Conservation (phyloP, 2,329 filamentous ascomycete genomes). For the Epichloe coenophiala region DNA sequence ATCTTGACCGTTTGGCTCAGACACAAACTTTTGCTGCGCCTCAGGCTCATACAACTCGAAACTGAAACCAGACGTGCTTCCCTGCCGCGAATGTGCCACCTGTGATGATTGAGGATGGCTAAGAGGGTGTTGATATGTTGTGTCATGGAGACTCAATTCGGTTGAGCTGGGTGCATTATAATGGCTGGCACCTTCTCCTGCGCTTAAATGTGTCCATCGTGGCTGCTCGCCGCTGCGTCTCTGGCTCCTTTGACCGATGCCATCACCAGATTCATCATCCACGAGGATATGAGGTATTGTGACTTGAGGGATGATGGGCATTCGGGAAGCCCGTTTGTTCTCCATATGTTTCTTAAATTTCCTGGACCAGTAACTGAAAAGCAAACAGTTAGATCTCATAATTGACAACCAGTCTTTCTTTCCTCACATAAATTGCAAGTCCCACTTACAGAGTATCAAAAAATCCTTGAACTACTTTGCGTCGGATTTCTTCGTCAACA, state of each 20-base stretch:
- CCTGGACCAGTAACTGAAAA: slow-evolving; percentile 59
- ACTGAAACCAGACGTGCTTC: slow-evolving; percentile 42
- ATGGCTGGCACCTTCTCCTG: slow-evolving; percentile 4
- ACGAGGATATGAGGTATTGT: slow-evolving; percentile 83
- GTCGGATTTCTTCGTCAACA: slow-evolving; percentile 85
- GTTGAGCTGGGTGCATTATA: slow-evolving; percentile 16
- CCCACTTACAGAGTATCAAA: slow-evolving; percentile 69
- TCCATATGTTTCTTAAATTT: slow-evolving; percentile 67
- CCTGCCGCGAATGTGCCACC: slow-evolving; percentile 24
- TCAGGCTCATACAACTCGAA: slow-evolving; percentile 41
- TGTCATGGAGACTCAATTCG: slow-evolving; percentile 26
- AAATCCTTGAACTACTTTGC: slow-evolving; percentile 83
- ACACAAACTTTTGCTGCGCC: slow-evolving; percentile 13
- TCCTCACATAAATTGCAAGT: too few relatives aligned
- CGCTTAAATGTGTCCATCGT: slow-evolving; percentile 7
- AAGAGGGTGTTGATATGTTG: slow-evolving; percentile 32
- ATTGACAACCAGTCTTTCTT: neutral
- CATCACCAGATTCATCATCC: slow-evolving; percentile 54
- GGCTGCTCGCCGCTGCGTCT: neutral
- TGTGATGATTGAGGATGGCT: slow-evolving; percentile 37
- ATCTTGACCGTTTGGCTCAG: slow-evolving; percentile 42
- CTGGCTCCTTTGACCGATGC: slow-evolving; percentile 5
- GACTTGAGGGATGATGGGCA: slow-evolving; percentile 66
- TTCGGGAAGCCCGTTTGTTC: slow-evolving; percentile 57
- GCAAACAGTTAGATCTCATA: neutral